Evolutionary conservation across 2,329 filamentous ascomycete species (phyloP).

Genomic region (Fusarium virguliforme): DNA sequence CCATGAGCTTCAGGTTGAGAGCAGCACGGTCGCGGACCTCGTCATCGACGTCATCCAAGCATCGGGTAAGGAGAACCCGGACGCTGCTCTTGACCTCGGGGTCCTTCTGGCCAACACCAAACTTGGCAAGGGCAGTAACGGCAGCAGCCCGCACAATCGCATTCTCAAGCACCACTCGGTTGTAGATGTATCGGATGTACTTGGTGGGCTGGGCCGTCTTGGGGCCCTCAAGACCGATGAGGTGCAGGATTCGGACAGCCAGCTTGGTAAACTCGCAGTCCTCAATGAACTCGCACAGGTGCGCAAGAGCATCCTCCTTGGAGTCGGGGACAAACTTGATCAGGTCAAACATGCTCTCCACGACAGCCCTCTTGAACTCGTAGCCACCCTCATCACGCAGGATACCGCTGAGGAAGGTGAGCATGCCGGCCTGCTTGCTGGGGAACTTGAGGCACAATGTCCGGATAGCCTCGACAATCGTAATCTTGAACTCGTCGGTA

Average conservation of each 20-base stretch:
- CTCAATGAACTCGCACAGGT: constrained; percentile 99
- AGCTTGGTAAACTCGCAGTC: constrained; percentile 99
- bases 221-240: constrained; percentile 94
- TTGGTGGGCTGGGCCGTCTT: constrained; percentile 97
- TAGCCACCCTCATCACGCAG: constrained; percentile 97
- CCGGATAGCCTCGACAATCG: constrained; percentile 98
- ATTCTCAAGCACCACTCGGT: constrained; percentile 96
- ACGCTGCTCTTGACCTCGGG: constrained; percentile 97
- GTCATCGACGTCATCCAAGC: constrained; percentile 96
- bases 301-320: constrained; percentile 86
- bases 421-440: constrained; percentile 97
- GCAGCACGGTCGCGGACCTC: constrained; percentile 97
- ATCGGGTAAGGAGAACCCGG: constrained; percentile 90
- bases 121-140: constrained; percentile 96
- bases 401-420: constrained; percentile 97
- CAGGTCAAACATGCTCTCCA: constrained; percentile 99
- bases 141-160: constrained; percentile 95
- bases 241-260: constrained; percentile 93
- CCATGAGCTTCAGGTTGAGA: constrained; percentile 92
- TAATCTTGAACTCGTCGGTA: constrained; percentile 99
- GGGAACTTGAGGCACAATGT: constrained; percentile 98
- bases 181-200: constrained; percentile 99
- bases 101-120: constrained; percentile 96
- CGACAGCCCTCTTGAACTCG: constrained; percentile 97
- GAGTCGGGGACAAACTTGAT: constrained; percentile 98